phyloP scores from a whole-genome alignment of 164 flowering plant species.

The Chloranthus sessilifolius region DNA sequence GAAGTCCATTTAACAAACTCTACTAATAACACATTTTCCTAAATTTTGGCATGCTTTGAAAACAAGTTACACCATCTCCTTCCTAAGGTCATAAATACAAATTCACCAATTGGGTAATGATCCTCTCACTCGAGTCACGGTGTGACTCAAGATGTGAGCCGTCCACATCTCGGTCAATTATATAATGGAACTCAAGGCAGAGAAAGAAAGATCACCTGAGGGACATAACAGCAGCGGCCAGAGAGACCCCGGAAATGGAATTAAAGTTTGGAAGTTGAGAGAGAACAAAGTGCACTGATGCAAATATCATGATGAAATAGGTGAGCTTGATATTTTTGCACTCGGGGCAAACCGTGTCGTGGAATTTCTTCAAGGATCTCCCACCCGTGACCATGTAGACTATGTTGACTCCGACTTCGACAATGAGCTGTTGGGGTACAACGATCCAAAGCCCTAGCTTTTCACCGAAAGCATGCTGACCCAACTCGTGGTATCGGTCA shows the following conservation, averaged over 20 bases:
- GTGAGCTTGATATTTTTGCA: constrained; percentile 43
- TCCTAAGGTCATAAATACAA: not conserved
- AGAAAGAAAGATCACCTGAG: constrained; percentile 36
- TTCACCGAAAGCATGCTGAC: constrained; percentile 59
- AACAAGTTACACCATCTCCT: not conserved
- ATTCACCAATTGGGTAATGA: not conserved
- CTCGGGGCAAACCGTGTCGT: constrained; percentile 27
- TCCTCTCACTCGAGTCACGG: no score
- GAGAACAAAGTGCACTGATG: constrained; percentile 46
- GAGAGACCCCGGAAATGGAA: constrained; percentile 49
- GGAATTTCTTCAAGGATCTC: constrained; percentile 49
- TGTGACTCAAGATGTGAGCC: no score
- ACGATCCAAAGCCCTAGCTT: constrained; percentile 51
- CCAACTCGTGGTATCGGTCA: constrained; percentile 56
- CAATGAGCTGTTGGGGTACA: constrained; percentile 53
- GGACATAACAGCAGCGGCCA: constrained; percentile 70
- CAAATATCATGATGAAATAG: constrained; percentile 59
- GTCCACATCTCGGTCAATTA: not conserved
- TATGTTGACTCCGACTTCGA: constrained; percentile 50
- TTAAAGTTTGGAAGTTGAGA: constrained; percentile 62
- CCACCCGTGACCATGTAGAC: constrained; percentile 77
- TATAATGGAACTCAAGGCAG: no score
- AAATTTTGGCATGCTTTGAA: no score
- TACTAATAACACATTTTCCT: no score
- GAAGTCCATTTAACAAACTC: no score